Percentiles rank a stretch among this genome's conserved stretches.
These are phyloP conservation scores for Lactifluus subvellereus DNA, from an alignment of 768 basidiomycete species.

Conservation along the genomic window DNA sequence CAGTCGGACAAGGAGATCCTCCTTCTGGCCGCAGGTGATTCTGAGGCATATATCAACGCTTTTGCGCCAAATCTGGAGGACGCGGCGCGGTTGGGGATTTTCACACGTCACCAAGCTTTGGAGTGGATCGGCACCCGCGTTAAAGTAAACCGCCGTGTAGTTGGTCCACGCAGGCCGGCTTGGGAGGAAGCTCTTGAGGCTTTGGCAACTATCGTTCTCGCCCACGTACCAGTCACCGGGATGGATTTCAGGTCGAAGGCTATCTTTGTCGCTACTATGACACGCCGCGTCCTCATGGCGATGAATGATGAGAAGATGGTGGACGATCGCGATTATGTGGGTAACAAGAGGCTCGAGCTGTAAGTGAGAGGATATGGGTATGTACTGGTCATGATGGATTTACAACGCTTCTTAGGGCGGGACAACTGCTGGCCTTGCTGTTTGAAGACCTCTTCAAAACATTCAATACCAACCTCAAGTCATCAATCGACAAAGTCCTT, in stretches of 20 bases:
- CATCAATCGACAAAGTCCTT: constrained; percentile 92
- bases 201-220: constrained; percentile 94
- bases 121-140: constrained; percentile 94
- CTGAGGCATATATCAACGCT: constrained; percentile 77
- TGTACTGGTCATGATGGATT: not conserved
- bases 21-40: constrained; percentile 85
- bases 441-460: constrained; percentile 99
- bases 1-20: constrained; percentile 98
- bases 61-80: constrained; percentile 95
- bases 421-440: constrained; percentile 88
- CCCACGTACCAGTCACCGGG: constrained; percentile 87
- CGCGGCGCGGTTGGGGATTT: constrained; percentile 83
- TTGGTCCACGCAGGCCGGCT: constrained; percentile 76
- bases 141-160: constrained; percentile 74
- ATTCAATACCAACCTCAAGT: constrained; percentile 93
- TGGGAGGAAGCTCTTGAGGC: constrained; percentile 97
- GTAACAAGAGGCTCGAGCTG: constrained; percentile 98
- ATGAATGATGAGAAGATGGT: constrained; percentile 96
- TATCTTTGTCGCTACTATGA: constrained; percentile 97
- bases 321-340: constrained; percentile 98
- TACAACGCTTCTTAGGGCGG: constrained; percentile 53
- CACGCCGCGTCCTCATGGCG: constrained; percentile 90
- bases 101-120: constrained; percentile 88
- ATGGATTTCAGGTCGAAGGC: constrained; percentile 91
- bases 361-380: constrained; percentile 37